A percentile compares a stretch with the other conserved stretches of the same genome.
Evolutionary conservation across 441 rosid genomes (phyloP).

Genomic region (Hura crepitans): DNA sequence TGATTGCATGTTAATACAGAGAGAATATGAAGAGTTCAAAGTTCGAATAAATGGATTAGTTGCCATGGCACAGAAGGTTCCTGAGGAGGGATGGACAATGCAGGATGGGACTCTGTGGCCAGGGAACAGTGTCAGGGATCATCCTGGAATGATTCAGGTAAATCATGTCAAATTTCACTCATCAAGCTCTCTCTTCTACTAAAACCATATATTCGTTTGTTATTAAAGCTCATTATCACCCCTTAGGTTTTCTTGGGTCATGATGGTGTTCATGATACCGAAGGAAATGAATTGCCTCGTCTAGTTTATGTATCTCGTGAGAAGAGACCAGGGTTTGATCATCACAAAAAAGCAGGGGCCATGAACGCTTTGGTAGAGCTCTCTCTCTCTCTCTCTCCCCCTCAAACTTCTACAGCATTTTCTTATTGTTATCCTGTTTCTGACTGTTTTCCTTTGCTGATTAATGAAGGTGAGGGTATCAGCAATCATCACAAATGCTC

Average conservation of each 20-base stretch:
- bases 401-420: conserved; percentile 12
- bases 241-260: conserved; percentile 84
- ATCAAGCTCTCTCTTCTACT: not conserved
- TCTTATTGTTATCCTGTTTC: conserved; percentile 10
- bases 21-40: conserved; percentile 92
- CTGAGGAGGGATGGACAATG: conserved; percentile 99
- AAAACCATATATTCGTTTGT: not conserved
- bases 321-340: conserved; percentile 94
- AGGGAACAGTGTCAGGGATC: conserved; percentile 84
- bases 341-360: conserved; percentile 97
- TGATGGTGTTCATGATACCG: conserved; percentile 71
- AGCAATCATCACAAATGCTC: conserved; percentile 83
- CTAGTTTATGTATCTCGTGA: conserved; percentile 93
- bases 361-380: conserved; percentile 78
- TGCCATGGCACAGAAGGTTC: conserved; percentile 87
- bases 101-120: conserved; percentile 99
- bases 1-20: conserved; percentile 41
- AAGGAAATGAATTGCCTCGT: conserved; percentile 83
- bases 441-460: conserved; percentile 19
- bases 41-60: conserved; percentile 79
- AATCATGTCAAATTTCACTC: not conserved
- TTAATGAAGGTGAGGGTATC: conserved; percentile 73
- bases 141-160: conserved; percentile 99
- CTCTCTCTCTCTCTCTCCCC: conserved; percentile 13
- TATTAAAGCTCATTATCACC: conserved; percentile 8